Conservation (phyloP, 805 yeast species). For the Lipomyces japonicus region DNA sequence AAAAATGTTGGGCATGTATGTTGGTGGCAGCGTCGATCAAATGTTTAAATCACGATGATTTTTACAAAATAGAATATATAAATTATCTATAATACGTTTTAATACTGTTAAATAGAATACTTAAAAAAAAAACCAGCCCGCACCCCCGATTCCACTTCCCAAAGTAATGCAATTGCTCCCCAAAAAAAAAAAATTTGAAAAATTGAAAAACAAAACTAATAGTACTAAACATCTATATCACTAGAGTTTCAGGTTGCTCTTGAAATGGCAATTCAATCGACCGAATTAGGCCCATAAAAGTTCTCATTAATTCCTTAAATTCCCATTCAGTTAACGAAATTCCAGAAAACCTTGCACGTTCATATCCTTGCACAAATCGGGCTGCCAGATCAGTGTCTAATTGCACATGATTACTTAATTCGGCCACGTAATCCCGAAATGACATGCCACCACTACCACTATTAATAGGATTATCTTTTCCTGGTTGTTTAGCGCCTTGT, state of each 20-base stretch:
- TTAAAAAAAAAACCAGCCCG: background rate
- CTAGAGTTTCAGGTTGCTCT: no score
- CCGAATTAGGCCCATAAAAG: constrained; percentile 19
- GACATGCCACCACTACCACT: constrained; percentile 56
- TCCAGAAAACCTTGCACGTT: constrained; percentile 64
- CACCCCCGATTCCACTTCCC: background rate
- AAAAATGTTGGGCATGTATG: constrained; percentile 59
- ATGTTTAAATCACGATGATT: constrained; percentile 24
- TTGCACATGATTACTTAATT: constrained; percentile 34
- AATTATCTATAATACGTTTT: no score
- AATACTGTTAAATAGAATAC: background rate
- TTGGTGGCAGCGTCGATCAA: constrained; percentile 48
- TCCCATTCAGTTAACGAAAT: constrained; percentile 54
- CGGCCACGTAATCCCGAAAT: constrained; percentile 52
- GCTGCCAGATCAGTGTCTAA: constrained; percentile 29
- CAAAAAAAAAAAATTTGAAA: background rate
- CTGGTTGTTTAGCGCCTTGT: no score
- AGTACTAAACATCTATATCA: no score
- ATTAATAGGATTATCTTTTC: no score
- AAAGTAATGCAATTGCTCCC: background rate
- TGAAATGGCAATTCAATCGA: constrained; percentile 11
- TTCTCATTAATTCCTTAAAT: constrained; percentile 54
- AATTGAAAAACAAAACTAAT: no score
- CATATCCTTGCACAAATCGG: constrained; percentile 55
- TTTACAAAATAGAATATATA: background rate